Evolutionary conservation across 108 stramenopile species (phyloP).

Genomic region (Parmales sp.): DNA sequence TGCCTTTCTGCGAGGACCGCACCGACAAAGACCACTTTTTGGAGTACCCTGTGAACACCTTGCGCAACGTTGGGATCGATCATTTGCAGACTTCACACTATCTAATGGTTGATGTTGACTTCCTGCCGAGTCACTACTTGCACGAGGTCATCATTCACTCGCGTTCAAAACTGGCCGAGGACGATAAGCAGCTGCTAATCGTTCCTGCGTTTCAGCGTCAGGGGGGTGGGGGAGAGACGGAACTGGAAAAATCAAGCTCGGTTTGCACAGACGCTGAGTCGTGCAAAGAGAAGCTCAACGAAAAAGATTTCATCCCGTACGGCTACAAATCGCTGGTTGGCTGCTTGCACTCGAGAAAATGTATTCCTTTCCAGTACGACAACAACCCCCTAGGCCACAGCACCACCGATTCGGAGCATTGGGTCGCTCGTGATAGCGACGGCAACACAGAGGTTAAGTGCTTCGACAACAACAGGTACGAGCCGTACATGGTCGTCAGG

Average conservation of each 20-base stretch:
- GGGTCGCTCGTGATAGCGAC: background rate
- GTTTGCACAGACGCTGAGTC: no score
- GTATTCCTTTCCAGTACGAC: background rate
- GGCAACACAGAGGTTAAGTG: background rate
- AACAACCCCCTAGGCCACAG: constrained; percentile 1
- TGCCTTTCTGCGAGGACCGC: no score
- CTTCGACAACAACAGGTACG: constrained; percentile 41
- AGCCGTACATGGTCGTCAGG: constrained; percentile 72
- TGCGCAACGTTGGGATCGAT: constrained; percentile 77
- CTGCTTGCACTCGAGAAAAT: no score
- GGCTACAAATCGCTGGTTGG: no score
- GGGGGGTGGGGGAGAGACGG: background rate
- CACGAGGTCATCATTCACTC: constrained; percentile 18
- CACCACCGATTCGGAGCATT: background rate
- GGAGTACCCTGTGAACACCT: constrained; percentile 76
- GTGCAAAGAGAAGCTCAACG: no score
- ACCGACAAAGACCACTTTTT: no score
- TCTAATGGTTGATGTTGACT: constrained; percentile 75
- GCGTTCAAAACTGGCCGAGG: no score
- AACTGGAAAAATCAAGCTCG: no score
- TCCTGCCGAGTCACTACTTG: constrained; percentile 63
- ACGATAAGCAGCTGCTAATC: constrained; percentile 42
- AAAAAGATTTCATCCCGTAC: no score
- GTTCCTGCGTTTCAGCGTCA: constrained; percentile 73
- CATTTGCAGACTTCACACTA: constrained; percentile 71